phyloP scores from a whole-genome alignment of 1,284 basidiomycete genomes.

The Grifola frondosa region DNA sequence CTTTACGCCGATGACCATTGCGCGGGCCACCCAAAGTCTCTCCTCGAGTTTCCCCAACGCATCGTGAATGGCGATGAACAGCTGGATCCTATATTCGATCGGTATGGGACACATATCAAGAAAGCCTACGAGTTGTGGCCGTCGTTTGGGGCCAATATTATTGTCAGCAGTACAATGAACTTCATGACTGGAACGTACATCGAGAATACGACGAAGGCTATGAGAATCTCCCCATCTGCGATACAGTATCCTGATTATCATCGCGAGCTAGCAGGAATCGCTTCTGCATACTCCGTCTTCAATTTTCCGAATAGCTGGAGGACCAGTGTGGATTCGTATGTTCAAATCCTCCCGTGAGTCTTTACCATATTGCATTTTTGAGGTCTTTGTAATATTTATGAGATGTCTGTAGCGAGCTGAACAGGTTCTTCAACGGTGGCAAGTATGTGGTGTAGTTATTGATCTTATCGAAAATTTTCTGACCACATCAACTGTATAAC shows the following conservation, averaged over 20 bases:
- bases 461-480: too few species aligned
- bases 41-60: slow-evolving; percentile 16
- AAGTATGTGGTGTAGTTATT: too few species aligned
- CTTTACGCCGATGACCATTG: slow-evolving; percentile 20
- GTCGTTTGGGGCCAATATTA: slow-evolving; percentile 17
- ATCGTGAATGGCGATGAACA: slow-evolving; percentile 13
- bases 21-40: slow-evolving; percentile 11
- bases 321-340: slow-evolving; percentile 14
- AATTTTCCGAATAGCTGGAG: slow-evolving; percentile 20
- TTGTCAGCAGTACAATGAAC: slow-evolving; percentile 17
- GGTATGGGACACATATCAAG: slow-evolving; percentile 11
- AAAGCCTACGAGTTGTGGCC: slow-evolving; percentile 17
- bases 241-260: slow-evolving; percentile 18
- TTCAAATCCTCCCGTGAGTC: slow-evolving; percentile 19
- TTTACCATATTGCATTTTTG: too few species aligned
- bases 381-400: too few species aligned
- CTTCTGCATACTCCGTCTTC: slow-evolving; percentile 18
- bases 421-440: too few species aligned
- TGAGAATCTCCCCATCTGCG: slow-evolving; percentile 10
- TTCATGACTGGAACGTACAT: slow-evolving; percentile 13
- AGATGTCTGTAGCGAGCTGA: too few species aligned
- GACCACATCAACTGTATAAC: too few species aligned
- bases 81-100: slow-evolving; percentile 17
- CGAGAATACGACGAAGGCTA: slow-evolving; percentile 13
- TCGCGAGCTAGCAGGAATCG: slow-evolving; percentile 14